phyloP scores from a whole-genome alignment of 768 basidiomycete genomes.

The Mycena haematopus region DNA sequence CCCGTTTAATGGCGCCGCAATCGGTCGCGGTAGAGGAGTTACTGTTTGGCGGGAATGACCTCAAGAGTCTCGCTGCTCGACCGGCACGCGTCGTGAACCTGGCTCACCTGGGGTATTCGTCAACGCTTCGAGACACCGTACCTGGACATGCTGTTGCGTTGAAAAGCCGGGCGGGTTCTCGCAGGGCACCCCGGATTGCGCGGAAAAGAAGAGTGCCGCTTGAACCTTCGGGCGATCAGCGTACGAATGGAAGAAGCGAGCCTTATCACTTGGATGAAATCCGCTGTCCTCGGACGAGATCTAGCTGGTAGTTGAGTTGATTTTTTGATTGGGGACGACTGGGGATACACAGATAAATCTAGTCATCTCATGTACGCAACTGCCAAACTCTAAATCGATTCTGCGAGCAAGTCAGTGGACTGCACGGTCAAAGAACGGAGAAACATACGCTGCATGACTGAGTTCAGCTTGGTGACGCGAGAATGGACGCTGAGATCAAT shows the following conservation, averaged over 20 bases:
- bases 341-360: slow-evolving; percentile 24
- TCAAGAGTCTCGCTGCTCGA: slow-evolving; percentile 12
- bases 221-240: slow-evolving; percentile 30
- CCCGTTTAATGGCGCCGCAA: slow-evolving; percentile 21
- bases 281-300: slow-evolving; percentile 29
- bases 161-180: neutral
- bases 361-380: slow-evolving; percentile 29
- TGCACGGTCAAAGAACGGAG: neutral
- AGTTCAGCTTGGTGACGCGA: slow-evolving; percentile 94
- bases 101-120: neutral
- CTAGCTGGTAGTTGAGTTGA: slow-evolving; percentile 12
- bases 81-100: slow-evolving; percentile 17
- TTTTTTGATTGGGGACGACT: slow-evolving; percentile 16
- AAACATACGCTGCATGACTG: slow-evolving; percentile 77
- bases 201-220: slow-evolving; percentile 27
- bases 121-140: slow-evolving; percentile 14
- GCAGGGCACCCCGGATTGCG: slow-evolving; percentile 25
- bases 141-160: slow-evolving; percentile 17
- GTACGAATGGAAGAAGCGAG: slow-evolving; percentile 28
- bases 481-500: slow-evolving; percentile 95
- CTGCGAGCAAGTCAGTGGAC: slow-evolving; percentile 32
- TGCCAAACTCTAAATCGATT: slow-evolving; percentile 44
- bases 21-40: slow-evolving; percentile 25
- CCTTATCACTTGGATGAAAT: slow-evolving; percentile 27
- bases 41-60: slow-evolving; percentile 26